Conservation (phyloP, 345 rosid genomes). For the Schrenkiella parvula region DNA sequence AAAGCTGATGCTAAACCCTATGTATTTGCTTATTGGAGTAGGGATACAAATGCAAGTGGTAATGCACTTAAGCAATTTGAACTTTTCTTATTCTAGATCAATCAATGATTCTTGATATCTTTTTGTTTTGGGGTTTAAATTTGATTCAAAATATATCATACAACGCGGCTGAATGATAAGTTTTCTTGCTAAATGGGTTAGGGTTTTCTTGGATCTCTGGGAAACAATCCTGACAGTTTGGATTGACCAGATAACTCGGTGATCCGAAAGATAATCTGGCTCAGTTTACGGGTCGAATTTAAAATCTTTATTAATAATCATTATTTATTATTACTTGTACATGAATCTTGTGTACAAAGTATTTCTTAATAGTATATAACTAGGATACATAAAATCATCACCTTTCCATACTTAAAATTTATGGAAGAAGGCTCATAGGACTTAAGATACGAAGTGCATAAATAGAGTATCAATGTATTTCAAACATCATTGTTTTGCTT, state of each 20-base stretch:
- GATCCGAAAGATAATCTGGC: neutral
- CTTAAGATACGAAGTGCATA: neutral
- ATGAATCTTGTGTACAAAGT: neutral
- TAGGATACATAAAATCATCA: neutral
- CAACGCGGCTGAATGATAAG: too few relatives aligned
- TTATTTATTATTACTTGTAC: neutral
- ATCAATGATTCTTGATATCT: too few relatives aligned
- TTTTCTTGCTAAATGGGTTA: too few relatives aligned
- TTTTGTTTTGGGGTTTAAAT: too few relatives aligned
- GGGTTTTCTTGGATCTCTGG: neutral
- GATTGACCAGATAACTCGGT: too few relatives aligned
- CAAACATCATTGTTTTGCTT: conserved; percentile 5
- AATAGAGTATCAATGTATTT: neutral
- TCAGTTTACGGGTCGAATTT: neutral
- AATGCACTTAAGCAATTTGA: too few relatives aligned
- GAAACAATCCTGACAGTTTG: too few relatives aligned
- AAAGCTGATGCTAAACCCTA: too few relatives aligned
- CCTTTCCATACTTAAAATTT: neutral
- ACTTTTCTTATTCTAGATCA: too few relatives aligned
- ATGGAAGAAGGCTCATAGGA: neutral
- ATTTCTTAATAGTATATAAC: neutral
- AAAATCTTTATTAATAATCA: neutral
- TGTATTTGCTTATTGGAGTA: too few relatives aligned
- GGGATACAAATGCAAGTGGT: too few relatives aligned
- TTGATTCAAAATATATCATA: too few relatives aligned